A percentile compares a stretch with the other conserved stretches of the same genome.
Conservation (phyloP, 805 yeast genomes). For the Pichia manshurica region DNA sequence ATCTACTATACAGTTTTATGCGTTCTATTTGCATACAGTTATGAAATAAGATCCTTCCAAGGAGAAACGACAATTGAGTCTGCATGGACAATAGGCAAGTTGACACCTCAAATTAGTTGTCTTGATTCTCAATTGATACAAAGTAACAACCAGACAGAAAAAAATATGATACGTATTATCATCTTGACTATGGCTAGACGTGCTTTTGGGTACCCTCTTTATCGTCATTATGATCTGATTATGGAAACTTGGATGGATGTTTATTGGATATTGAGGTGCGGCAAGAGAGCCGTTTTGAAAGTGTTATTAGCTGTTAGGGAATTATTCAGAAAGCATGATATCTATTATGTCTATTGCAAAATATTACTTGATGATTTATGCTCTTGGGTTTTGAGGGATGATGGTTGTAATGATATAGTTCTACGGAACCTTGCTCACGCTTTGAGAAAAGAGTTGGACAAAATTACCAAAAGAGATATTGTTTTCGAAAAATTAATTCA, state of each 20-base stretch:
- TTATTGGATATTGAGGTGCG: constrained; percentile 56
- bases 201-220: constrained; percentile 73
- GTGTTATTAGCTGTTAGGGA: constrained; percentile 58
- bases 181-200: constrained; percentile 63
- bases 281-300: constrained; percentile 60
- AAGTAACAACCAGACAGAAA: constrained; percentile 30
- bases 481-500: constrained; percentile 48
- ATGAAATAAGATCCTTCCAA: constrained; percentile 69
- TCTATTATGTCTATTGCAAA: constrained; percentile 77
- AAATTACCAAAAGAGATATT: constrained; percentile 40
- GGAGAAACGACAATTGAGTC: constrained; percentile 76
- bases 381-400: constrained; percentile 62
- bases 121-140: constrained; percentile 55
- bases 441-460: constrained; percentile 38
- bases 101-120: constrained; percentile 70
- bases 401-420: constrained; percentile 49
- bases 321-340: constrained; percentile 74
- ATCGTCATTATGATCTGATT: constrained; percentile 60
- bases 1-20: constrained; percentile 59
- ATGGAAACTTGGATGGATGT: constrained; percentile 71
- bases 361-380: constrained; percentile 72
- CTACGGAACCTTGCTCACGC: constrained; percentile 65
- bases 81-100: constrained; percentile 89
- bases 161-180: constrained; percentile 42
- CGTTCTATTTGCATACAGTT: constrained; percentile 65